Percentiles rank a stretch among this genome's conserved stretches.
Evolutionary conservation across 2,329 filamentous ascomycete species (phyloP).

Genomic region (Myriosclerotinia scirpicola): DNA sequence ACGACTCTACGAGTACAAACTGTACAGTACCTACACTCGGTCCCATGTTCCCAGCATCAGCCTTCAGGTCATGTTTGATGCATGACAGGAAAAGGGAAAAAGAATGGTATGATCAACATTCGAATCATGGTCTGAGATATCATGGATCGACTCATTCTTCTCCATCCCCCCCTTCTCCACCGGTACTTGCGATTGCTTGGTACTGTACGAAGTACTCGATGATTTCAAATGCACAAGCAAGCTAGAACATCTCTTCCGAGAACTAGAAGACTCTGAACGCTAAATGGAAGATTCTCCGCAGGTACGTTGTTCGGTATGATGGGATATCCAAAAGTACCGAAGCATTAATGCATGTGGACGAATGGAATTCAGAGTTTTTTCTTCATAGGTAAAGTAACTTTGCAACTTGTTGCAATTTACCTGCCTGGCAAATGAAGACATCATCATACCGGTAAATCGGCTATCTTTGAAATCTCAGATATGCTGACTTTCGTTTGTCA

Average conservation of each 20-base stretch:
- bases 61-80: neutral
- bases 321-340: neutral
- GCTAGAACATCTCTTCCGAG: neutral
- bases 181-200: neutral
- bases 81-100: neutral
- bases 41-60: neutral
- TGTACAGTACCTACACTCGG: neutral
- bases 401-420: too few species aligned
- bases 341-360: neutral
- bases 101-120: slow-evolving; percentile 6
- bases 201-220: neutral
- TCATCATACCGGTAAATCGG: too few species aligned
- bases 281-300: neutral
- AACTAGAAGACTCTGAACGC: slow-evolving; percentile 2
- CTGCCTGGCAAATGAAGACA: too few species aligned
- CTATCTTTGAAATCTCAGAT: too few species aligned
- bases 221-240: neutral
- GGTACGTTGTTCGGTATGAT: neutral
- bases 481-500: neutral
- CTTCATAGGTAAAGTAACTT: neutral
- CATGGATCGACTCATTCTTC: neutral
- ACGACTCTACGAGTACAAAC: too few species aligned
- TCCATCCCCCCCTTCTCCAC: neutral
- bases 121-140: neutral
- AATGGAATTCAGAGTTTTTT: neutral